Base-by-base conservation (phyloP, 805 yeast genomes). In the Nakazawaea wyomingensis region DNA sequence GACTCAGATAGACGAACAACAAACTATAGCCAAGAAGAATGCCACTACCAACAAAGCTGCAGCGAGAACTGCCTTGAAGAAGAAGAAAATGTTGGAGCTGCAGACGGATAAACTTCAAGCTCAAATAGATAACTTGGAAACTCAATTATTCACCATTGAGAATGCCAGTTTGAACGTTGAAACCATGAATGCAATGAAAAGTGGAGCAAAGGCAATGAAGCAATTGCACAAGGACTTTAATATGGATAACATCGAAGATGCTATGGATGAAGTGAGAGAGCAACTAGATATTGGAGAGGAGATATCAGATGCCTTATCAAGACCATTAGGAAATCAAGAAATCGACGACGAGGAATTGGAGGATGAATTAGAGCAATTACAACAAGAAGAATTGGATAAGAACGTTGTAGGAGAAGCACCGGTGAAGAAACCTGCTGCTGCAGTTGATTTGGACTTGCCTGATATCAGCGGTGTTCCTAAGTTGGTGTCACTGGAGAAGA, bases 151-250 rank as follows among this genome's bases (percentile, higher is more conserved):
- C 48, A 86, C 98, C 16, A 86, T 93, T 47, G 99, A 93, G 66
- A 78, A 84, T 41, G 99, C 99, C 41, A 91, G 91, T 69, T 78
- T 93, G 80, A 93, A 93, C 71, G 72, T 87, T 65, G 99, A 93
- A 68, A 93, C 99, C 26, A 86, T 93, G 96, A 88, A 88, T 74
- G 96, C 96, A 41, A 93, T 93, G 98, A 85, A 91, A 65, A 95
- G 88, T 62, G 98, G 98, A 47, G 96, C 99, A 4, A 76, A 76
- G 59, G 98, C 98, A 33, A 88, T 93, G 96, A 89, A 90, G 61
- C 85, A 84, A 57, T 91, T 93, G 57, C 98, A 93, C 63, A 90
- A 89, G 50, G 96, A 89, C 57, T 80, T 93, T 70, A 83, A 93
- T 60, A 88, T 93, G 48, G 99, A 93, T 64, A 90, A 89, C 69